Evolutionary conservation across 78 protist species (phyloP).

Genomic region (Bigelowiella natans): DNA sequence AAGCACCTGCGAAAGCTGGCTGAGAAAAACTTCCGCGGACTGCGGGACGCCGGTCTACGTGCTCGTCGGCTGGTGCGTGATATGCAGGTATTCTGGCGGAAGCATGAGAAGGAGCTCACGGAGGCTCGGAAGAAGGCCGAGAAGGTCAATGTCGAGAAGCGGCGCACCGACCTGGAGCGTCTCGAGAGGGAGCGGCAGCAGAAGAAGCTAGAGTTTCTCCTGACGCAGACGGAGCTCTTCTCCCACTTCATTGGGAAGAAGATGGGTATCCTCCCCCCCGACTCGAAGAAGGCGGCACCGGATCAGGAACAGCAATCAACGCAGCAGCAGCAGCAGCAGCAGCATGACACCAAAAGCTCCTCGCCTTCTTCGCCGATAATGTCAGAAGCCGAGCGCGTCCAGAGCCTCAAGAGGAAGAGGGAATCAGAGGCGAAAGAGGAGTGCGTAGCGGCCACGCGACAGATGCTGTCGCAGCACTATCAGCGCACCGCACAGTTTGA

Average conservation of each 20-base stretch:
- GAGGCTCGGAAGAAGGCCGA: not conserved
- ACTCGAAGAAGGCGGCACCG: not conserved
- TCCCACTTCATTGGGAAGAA: not conserved
- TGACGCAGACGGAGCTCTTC: constrained; percentile 4
- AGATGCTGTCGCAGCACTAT: too few relatives aligned
- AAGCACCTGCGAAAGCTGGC: not conserved
- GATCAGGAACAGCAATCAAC: not conserved
- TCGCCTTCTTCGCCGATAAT: too few relatives aligned
- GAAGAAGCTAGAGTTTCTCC: not conserved
- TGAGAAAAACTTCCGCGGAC: not conserved
- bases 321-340: too few relatives aligned
- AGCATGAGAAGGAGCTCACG: not conserved
- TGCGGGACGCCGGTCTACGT: not conserved
- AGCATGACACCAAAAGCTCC: too few relatives aligned
- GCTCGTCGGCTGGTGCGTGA: not conserved
- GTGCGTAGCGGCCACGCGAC: not conserved
- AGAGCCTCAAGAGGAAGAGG: not conserved
- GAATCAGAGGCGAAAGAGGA: not conserved
- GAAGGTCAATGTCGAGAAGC: not conserved
- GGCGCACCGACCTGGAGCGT: not conserved
- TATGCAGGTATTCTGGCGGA: not conserved
- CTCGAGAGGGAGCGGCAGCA: not conserved
- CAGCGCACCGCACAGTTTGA: too few relatives aligned
- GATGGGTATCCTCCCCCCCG: not conserved
- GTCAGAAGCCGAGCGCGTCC: not conserved